A percentile compares a stretch with the other conserved stretches of the same genome.
These are phyloP conservation scores for Mucor sp. DNA, from an alignment of 371 early-diverging fungal genomes.

Conservation along the genomic window DNA sequence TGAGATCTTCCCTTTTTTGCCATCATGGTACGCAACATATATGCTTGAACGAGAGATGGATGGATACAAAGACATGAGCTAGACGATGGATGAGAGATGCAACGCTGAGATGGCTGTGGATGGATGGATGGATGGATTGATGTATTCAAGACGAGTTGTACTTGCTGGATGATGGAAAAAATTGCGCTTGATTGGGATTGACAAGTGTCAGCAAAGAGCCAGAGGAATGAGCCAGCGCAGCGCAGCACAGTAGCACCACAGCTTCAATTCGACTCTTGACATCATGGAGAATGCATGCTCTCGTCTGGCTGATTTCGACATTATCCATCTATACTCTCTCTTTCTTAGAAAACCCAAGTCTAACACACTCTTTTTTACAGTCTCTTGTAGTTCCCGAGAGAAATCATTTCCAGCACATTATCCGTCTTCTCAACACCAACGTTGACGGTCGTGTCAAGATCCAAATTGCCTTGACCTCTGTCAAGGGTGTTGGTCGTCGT, in stretches of 20 bases:
- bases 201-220: neutral
- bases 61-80: neutral
- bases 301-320: neutral
- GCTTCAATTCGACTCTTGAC: neutral
- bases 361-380: constrained; percentile 39
- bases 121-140: constrained; percentile 20
- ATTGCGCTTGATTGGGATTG: neutral
- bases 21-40: constrained; percentile 13
- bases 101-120: neutral
- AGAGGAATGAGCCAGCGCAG: neutral
- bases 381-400: constrained; percentile 91
- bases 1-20: constrained; percentile 20
- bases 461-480: constrained; percentile 95
- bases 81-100: neutral
- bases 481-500: constrained; percentile 99
- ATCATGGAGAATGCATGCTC: neutral
- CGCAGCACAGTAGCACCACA: neutral
- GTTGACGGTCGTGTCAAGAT: constrained; percentile 97
- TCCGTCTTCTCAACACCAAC: constrained; percentile 99
- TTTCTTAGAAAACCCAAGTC: neutral
- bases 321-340: neutral
- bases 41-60: neutral
- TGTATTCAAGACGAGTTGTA: neutral
- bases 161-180: neutral
- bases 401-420: constrained; percentile 94